Percentiles rank a stretch among this genome's conserved stretches.
Evolutionary conservation across 1,139 yeast genomes (phyloP).

Genomic region (Pichia sp.): DNA sequence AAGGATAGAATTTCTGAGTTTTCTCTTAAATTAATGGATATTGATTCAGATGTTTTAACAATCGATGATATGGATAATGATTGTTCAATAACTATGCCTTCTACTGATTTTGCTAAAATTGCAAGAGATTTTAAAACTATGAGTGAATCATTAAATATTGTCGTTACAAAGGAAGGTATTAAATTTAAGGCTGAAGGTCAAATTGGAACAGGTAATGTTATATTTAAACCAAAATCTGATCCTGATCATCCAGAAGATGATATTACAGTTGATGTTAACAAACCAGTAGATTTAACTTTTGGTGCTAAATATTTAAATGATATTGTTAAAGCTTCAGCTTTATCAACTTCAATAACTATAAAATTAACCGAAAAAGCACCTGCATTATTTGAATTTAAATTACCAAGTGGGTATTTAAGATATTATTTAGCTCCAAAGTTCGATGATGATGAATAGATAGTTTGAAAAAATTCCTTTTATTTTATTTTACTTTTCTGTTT

Average conservation of each 20-base stretch:
- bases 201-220: conserved; percentile 80
- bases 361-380: conserved; percentile 90
- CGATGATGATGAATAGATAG: conserved; percentile 70
- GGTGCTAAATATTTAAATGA: conserved; percentile 87
- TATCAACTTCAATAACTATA: conserved; percentile 70
- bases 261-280: conserved; percentile 69
- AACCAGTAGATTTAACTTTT: conserved; percentile 84
- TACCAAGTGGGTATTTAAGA: conserved; percentile 89
- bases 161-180: conserved; percentile 88
- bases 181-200: conserved; percentile 91
- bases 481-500: not conserved
- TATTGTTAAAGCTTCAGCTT: conserved; percentile 83
- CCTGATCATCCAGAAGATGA: conserved; percentile 73
- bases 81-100: conserved; percentile 80
- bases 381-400: conserved; percentile 85
- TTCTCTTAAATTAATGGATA: conserved; percentile 88
- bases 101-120: conserved; percentile 80
- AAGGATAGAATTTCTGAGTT: conserved; percentile 92
- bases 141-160: conserved; percentile 79
- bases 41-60: conserved; percentile 89
- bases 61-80: conserved; percentile 94
- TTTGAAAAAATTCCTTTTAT: not conserved
- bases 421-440: conserved; percentile 97
- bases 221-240: conserved; percentile 78
- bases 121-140: conserved; percentile 82